Percentiles rank a stretch among this genome's conserved stretches.
These are phyloP conservation scores for Hemisphaericaspora lyxosophila DNA, from an alignment of 1,139 yeast species.

Conservation along the genomic window DNA sequence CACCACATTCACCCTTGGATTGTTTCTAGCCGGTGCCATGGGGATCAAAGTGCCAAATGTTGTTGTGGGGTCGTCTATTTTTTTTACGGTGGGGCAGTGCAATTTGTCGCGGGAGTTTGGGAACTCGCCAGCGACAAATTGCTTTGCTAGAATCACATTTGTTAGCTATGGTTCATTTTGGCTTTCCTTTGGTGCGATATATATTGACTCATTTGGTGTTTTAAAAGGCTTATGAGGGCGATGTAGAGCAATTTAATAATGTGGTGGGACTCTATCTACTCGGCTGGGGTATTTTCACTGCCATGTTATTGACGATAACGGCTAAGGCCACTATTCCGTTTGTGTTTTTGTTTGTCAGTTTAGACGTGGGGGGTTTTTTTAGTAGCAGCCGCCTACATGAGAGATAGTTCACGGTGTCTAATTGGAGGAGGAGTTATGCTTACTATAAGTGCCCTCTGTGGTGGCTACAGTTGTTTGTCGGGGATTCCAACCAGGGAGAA, in stretches of 20 bases:
- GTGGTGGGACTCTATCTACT: conserved; percentile 45
- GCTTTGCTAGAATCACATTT: conserved; percentile 45
- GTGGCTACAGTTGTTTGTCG: conserved; percentile 42
- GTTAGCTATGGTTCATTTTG: conserved; percentile 45
- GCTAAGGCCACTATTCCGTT: conserved; percentile 46
- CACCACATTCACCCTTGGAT: conserved; percentile 49
- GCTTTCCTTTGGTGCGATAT: conserved; percentile 40
- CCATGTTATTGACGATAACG: conserved; percentile 38
- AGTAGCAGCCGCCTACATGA: conserved; percentile 42
- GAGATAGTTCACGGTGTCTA: conserved; percentile 28
- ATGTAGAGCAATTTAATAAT: conserved; percentile 27
- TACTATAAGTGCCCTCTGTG: conserved; percentile 40
- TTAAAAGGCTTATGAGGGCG: conserved; percentile 52
- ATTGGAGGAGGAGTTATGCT: conserved; percentile 48
- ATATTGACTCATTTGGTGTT: conserved; percentile 49
- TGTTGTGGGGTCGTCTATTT: conserved; percentile 43
- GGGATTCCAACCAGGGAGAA: conserved; percentile 33
- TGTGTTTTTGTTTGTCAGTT: conserved; percentile 33
- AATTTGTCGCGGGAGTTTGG: conserved; percentile 53
- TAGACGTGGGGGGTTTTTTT: conserved; percentile 42
- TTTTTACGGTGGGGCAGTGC: conserved; percentile 50
- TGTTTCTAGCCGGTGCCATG: conserved; percentile 42
- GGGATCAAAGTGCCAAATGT: conserved; percentile 36
- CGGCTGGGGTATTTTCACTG: conserved; percentile 48
- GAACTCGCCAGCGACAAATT: conserved; percentile 42